Percentiles rank a stretch among this genome's conserved stretches.
Conservation (phyloP, 768 basidiomycete species). For the Tulasnella sp. region DNA sequence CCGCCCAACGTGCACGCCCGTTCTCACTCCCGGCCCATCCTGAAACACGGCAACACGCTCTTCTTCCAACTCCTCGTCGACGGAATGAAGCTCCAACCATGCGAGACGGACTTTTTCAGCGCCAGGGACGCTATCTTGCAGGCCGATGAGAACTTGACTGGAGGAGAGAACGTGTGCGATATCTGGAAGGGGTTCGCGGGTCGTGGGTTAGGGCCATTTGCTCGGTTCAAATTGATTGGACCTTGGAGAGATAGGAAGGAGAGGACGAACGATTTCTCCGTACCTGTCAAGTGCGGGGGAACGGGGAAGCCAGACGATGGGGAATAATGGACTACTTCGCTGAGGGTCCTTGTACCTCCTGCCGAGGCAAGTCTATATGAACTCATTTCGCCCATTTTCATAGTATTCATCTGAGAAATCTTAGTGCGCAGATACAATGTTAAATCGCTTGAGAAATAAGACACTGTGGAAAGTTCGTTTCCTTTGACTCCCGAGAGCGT, state of each 20-base stretch:
- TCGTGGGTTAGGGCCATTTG: constrained; percentile 71
- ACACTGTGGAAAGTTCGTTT: too few relatives aligned
- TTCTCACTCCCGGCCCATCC: constrained; percentile 34
- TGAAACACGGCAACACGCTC: constrained; percentile 86
- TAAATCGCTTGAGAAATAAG: too few relatives aligned
- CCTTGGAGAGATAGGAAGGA: constrained; percentile 89
- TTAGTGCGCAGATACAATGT: too few relatives aligned
- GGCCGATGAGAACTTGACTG: constrained; percentile 81
- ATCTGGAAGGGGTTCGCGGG: constrained; percentile 78
- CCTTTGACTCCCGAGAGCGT: too few relatives aligned
- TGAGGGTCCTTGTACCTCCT: too few relatives aligned
- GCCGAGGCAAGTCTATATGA: too few relatives aligned
- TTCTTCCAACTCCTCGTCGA: constrained; percentile 64
- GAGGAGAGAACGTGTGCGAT: constrained; percentile 83
- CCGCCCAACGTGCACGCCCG: too few relatives aligned
- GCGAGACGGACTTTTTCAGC: constrained; percentile 24
- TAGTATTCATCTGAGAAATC: too few relatives aligned
- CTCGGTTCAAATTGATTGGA: constrained; percentile 57
- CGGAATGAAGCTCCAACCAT: constrained; percentile 92
- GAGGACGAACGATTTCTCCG: background rate
- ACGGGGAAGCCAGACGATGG: background rate
- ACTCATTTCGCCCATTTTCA: too few relatives aligned
- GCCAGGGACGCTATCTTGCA: constrained; percentile 31
- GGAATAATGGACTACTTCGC: too few relatives aligned
- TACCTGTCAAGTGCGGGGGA: background rate